phyloP scores from a whole-genome alignment of 805 yeast genomes.

The Saccharomycopsis microspora region DNA sequence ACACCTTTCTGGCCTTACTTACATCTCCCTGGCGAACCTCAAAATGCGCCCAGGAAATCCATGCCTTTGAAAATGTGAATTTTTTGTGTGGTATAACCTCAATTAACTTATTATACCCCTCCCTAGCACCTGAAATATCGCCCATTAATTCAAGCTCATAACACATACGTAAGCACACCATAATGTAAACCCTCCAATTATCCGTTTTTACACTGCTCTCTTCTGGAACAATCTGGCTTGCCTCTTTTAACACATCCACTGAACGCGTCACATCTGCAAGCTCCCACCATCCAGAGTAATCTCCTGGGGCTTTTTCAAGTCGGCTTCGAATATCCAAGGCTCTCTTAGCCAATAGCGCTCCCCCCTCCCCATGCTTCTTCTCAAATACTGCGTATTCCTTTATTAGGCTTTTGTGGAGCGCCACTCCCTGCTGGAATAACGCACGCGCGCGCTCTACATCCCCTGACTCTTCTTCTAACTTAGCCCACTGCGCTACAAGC shows the following conservation, averaged over 20 bases:
- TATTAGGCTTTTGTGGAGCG: too few relatives aligned
- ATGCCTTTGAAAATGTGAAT: slow-evolving; percentile 61
- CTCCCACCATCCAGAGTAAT: slow-evolving; percentile 78
- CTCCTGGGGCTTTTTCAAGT: slow-evolving; percentile 34
- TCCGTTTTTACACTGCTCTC: slow-evolving; percentile 22
- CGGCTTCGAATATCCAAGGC: slow-evolving; percentile 40
- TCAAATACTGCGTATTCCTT: slow-evolving; percentile 33
- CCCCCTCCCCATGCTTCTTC: slow-evolving; percentile 47
- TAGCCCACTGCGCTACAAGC: slow-evolving; percentile 41
- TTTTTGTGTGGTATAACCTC: slow-evolving; percentile 41
- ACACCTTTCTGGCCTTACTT: slow-evolving; percentile 45
- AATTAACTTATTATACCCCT: slow-evolving; percentile 38
- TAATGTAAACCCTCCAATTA: slow-evolving; percentile 60
- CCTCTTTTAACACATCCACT: slow-evolving; percentile 31
- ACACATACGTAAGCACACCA: slow-evolving; percentile 41
- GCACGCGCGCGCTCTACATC: slow-evolving; percentile 56
- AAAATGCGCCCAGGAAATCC: slow-evolving; percentile 64
- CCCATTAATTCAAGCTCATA: slow-evolving; percentile 20
- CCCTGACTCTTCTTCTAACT: slow-evolving; percentile 52
- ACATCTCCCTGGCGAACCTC: slow-evolving; percentile 51
- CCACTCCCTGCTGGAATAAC: slow-evolving; percentile 40
- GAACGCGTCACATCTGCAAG: too few relatives aligned
- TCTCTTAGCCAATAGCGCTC: slow-evolving; percentile 45
- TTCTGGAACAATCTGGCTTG: slow-evolving; percentile 31
- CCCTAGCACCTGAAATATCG: slow-evolving; percentile 35